Conservation (phyloP, 2,329 filamentous ascomycete genomes). For the Cladosporium sp. region DNA sequence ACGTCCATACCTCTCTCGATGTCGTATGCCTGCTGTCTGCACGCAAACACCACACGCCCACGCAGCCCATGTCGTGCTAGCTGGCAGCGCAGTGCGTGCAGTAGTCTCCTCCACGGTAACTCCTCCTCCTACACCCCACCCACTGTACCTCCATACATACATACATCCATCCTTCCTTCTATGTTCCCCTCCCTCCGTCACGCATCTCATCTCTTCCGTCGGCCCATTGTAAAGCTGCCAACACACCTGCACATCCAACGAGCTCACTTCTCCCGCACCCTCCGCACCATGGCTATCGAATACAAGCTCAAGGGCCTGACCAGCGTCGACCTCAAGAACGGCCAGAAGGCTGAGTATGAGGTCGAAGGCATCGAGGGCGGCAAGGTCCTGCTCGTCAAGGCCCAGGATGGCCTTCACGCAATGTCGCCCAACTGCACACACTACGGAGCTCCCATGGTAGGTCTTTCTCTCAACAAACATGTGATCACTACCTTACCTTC, state of each 20-base stretch:
- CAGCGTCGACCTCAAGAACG: slow-evolving; percentile 71
- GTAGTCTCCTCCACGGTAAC: slow-evolving; percentile 2
- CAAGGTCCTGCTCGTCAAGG: slow-evolving; percentile 84
- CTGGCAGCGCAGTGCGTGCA: not conserved
- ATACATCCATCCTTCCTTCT: not conserved
- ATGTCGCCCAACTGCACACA: slow-evolving; percentile 82
- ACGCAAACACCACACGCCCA: not conserved
- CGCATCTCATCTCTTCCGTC: slow-evolving; percentile 11
- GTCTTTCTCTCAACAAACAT: not conserved
- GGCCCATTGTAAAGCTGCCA: slow-evolving; percentile 9
- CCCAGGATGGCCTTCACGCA: slow-evolving; percentile 73
- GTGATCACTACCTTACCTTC: not conserved
- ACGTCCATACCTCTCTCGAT: not conserved
- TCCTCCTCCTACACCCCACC: slow-evolving; percentile 1
- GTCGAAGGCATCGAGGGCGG: slow-evolving; percentile 84
- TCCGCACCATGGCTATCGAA: slow-evolving; percentile 46
- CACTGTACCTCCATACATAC: too few species aligned
- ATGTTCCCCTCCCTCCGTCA: slow-evolving; percentile 18
- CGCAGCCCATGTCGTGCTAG: slow-evolving; percentile 3
- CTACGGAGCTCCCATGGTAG: slow-evolving; percentile 82
- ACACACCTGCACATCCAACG: not conserved
- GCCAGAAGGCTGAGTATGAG: slow-evolving; percentile 84
- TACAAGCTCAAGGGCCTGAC: slow-evolving; percentile 72
- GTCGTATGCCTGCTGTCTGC: not conserved
- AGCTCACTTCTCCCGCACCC: slow-evolving; percentile 25